Evolutionary conservation across 2,329 filamentous ascomycete genomes (phyloP).

Genomic region (Plenodomus tracheiphilus): DNA sequence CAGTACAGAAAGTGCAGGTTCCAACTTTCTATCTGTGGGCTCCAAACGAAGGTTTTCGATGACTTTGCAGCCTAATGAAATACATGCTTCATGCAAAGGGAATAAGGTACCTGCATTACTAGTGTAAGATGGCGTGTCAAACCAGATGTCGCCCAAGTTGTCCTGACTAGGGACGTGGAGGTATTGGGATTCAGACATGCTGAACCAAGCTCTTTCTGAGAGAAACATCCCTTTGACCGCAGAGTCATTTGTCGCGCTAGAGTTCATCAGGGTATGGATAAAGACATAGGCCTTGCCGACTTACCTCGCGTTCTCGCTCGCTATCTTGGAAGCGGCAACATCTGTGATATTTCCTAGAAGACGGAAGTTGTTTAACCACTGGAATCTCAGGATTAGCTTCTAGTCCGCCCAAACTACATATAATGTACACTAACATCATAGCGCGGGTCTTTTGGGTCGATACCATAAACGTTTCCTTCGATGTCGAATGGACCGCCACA

Average conservation of each 20-base stretch:
- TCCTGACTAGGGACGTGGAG: conserved; percentile 19
- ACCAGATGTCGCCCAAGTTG: conserved; percentile 10
- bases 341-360: conserved; percentile 20
- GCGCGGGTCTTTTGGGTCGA: conserved; percentile 18
- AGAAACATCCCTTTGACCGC: conserved; percentile 17
- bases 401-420: not conserved
- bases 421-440: conserved; percentile 17
- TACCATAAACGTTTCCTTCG: conserved; percentile 22
- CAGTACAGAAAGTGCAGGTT: conserved; percentile 11
- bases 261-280: not conserved
- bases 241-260: conserved; percentile 12
- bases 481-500: conserved; percentile 33
- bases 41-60: conserved; percentile 10
- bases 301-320: conserved; percentile 8
- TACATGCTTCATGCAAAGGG: conserved; percentile 29
- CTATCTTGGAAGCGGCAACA: conserved; percentile 13
- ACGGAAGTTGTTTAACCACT: conserved; percentile 32
- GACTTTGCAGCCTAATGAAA: conserved; percentile 22
- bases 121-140: conserved; percentile 18
- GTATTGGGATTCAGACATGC: conserved; percentile 11
- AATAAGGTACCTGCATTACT: conserved; percentile 18
- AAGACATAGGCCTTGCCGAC: not conserved
- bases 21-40: not conserved
- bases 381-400: not conserved
- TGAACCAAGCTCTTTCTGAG: conserved; percentile 20